Conservation (phyloP, 208 protist species). For the Wallacemonas sp. region DNA sequence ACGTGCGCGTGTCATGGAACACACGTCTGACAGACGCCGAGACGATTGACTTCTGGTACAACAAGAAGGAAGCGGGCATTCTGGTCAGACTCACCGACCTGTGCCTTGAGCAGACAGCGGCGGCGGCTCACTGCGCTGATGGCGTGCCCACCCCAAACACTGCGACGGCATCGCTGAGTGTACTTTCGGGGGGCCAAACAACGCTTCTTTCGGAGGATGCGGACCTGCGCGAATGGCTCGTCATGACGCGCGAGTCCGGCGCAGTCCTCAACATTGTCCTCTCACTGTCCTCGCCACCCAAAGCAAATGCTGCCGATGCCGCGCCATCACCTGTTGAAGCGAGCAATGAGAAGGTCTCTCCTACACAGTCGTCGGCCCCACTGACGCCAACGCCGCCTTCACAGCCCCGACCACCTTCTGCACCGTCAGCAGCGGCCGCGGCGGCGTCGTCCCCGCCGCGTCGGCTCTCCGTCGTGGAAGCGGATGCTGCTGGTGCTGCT, state of each 20-base stretch:
- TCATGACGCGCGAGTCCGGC: conserved; percentile 36
- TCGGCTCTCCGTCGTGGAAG: conserved; percentile 14
- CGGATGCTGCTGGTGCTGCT: background rate
- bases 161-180: conserved; percentile 6
- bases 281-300: background rate
- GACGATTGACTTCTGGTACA: conserved; percentile 33
- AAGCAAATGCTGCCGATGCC: background rate
- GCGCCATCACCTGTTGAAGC: too few relatives aligned
- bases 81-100: conserved; percentile 24
- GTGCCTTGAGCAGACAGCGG: conserved; percentile 11
- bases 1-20: background rate
- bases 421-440: conserved; percentile 11
- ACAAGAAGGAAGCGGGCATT: conserved; percentile 26
- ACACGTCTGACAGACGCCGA: background rate
- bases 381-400: conserved; percentile 9
- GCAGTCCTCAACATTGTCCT: conserved; percentile 11
- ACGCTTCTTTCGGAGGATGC: conserved; percentile 26
- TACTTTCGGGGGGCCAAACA: conserved; percentile 29
- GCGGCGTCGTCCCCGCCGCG: background rate
- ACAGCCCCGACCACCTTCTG: background rate
- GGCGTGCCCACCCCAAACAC: too few relatives aligned
- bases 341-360: background rate
- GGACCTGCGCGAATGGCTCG: conserved; percentile 46
- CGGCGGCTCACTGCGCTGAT: too few relatives aligned
- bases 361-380: background rate